Conservation (phyloP, 2,329 filamentous ascomycete species). For the Diplodia mutila region DNA sequence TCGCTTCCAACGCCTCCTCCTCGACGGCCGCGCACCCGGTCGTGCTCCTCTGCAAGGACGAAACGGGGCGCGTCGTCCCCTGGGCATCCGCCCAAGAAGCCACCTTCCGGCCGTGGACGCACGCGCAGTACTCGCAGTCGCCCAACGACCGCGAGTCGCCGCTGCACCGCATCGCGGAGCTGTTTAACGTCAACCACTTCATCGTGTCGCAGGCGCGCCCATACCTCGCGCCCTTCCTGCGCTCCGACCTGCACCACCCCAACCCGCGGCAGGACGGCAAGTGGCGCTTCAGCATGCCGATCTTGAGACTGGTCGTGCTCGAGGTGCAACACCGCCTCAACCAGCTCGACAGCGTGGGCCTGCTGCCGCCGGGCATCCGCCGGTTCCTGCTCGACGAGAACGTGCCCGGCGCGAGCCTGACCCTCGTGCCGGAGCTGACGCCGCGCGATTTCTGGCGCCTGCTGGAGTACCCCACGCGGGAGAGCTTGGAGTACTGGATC, state of each 20-base stretch:
- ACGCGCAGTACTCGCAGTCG: constrained; percentile 41
- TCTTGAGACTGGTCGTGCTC: constrained; percentile 69
- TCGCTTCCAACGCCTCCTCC: constrained; percentile 72
- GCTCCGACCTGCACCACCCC: constrained; percentile 78
- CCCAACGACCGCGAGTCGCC: constrained; percentile 69
- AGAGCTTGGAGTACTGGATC: constrained; percentile 83
- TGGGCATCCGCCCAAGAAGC: constrained; percentile 68
- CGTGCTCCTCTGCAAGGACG: constrained; percentile 77
- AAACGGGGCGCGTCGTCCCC: constrained; percentile 70
- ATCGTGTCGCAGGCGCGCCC: constrained; percentile 91
- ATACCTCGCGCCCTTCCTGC: constrained; percentile 83
- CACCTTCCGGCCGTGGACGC: constrained; percentile 70
- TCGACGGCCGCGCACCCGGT: constrained; percentile 68
- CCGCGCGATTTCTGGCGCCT: constrained; percentile 74
- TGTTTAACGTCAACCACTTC: constrained; percentile 95
- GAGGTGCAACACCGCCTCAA: constrained; percentile 80
- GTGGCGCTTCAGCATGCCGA: constrained; percentile 60
- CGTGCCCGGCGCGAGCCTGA: constrained; percentile 76
- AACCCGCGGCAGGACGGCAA: constrained; percentile 62
- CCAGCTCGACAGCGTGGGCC: constrained; percentile 76
- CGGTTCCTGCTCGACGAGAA: constrained; percentile 82
- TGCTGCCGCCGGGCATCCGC: constrained; percentile 71
- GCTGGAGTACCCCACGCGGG: constrained; percentile 79
- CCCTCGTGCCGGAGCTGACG: constrained; percentile 78
- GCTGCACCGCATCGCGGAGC: constrained; percentile 73